phyloP scores from a whole-genome alignment of 192 early-diverging fungal species.

The Coemansia sp. region DNA sequence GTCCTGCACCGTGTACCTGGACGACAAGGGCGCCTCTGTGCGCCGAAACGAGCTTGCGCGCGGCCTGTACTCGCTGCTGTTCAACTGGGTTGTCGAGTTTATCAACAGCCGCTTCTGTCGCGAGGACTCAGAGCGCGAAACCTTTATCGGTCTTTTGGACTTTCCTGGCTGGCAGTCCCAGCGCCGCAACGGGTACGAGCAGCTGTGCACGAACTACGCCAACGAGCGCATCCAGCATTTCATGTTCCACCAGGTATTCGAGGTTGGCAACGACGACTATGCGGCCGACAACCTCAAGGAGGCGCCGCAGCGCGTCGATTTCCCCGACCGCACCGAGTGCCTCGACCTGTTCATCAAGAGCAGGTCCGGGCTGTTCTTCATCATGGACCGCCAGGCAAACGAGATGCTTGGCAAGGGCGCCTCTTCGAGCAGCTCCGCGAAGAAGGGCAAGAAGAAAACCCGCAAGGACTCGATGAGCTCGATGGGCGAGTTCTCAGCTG shows the following conservation, averaged over 20 bases:
- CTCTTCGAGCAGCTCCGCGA: not conserved
- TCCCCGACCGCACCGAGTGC: conserved; percentile 61
- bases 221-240: conserved; percentile 67
- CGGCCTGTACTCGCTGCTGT: conserved; percentile 85
- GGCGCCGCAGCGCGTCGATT: conserved; percentile 67
- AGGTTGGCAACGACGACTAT: conserved; percentile 70
- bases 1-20: conserved; percentile 84
- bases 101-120: conserved; percentile 84
- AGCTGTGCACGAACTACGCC: conserved; percentile 69
- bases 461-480: conserved; percentile 33
- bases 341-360: conserved; percentile 67
- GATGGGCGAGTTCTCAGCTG: conserved; percentile 30
- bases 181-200: conserved; percentile 69
- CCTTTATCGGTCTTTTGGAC: conserved; percentile 62
- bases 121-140: conserved; percentile 62
- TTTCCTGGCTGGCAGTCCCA: conserved; percentile 80
- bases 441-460: conserved; percentile 26
- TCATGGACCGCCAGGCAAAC: conserved; percentile 62
- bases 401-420: conserved; percentile 34
- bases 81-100: conserved; percentile 89
- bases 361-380: conserved; percentile 70
- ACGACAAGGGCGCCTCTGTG: conserved; percentile 66
- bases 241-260: conserved; percentile 46
- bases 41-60: conserved; percentile 80
- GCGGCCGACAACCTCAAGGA: conserved; percentile 69